Conservation (phyloP, 108 stramenopile species). For the Nitzschia palea region DNA sequence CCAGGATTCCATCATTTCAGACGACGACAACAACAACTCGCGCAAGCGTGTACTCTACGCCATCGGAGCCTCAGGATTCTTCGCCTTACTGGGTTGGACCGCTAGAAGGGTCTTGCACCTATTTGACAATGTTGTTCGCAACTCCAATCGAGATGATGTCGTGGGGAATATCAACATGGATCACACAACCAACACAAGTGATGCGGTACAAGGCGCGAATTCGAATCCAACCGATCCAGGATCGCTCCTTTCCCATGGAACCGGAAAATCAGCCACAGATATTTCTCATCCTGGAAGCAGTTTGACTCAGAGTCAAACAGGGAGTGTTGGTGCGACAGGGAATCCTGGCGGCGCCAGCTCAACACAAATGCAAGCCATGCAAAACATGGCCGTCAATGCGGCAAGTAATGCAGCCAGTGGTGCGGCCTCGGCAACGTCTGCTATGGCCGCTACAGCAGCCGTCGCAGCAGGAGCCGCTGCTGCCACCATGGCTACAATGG, state of each 20-base stretch:
- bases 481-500: neutral
- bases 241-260: neutral
- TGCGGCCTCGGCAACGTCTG: neutral
- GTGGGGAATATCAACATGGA: too few relatives aligned
- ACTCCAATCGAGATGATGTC: neutral
- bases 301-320: neutral
- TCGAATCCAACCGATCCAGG: neutral
- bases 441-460: neutral
- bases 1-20: neutral
- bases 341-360: too few relatives aligned
- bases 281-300: too few relatives aligned
- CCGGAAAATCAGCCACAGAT: neutral
- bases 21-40: neutral
- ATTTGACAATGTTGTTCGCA: neutral
- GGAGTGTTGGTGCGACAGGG: neutral
- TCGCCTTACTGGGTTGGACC: neutral
- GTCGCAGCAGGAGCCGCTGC: neutral
- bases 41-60: neutral
- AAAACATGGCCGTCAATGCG: neutral
- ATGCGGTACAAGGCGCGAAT: neutral
- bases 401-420: neutral
- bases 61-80: neutral
- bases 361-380: too few relatives aligned
- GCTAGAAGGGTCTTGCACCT: neutral
- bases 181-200: neutral